Evolutionary conservation across 257 asterid species (phyloP).

Genomic region (Pogostemon cablin): DNA sequence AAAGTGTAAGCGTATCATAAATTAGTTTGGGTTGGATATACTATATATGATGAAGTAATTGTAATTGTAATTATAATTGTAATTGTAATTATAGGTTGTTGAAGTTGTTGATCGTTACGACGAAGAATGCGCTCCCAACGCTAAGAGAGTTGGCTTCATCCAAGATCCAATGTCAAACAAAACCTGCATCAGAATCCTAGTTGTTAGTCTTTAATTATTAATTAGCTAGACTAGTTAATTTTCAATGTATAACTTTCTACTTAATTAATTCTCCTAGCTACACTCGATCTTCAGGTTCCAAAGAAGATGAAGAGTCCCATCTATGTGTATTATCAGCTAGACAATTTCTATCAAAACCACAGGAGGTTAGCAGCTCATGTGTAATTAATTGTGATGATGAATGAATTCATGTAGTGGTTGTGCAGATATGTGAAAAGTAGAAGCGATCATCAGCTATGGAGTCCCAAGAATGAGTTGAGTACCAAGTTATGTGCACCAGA

Average conservation of each 20-base stretch:
- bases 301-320: conserved; percentile 69
- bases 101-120: conserved; percentile 77
- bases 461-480: conserved; percentile 35
- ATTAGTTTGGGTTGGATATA: too few relatives aligned
- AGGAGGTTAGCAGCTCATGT: conserved; percentile 49
- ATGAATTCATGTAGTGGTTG: neutral
- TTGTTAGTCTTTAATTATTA: conserved; percentile 34
- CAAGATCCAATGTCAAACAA: conserved; percentile 46
- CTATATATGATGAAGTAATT: too few relatives aligned
- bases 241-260: neutral
- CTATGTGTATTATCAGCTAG: conserved; percentile 61
- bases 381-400: neutral
- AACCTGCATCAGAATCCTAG: conserved; percentile 54
- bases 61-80: too few relatives aligned
- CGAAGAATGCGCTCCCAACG: conserved; percentile 53
- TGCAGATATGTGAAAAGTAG: conserved; percentile 86
- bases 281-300: conserved; percentile 43
- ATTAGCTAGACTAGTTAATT: neutral
- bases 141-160: conserved; percentile 49
- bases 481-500: conserved; percentile 70
- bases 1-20: conserved; percentile 40
- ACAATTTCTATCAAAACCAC: conserved; percentile 73
- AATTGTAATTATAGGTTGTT: conserved; percentile 43
- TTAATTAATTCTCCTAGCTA: neutral
- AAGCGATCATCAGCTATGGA: conserved; percentile 66